These are phyloP conservation scores for Podaxis sp. DNA, from an alignment of 768 basidiomycete species.

Conservation along the genomic window DNA sequence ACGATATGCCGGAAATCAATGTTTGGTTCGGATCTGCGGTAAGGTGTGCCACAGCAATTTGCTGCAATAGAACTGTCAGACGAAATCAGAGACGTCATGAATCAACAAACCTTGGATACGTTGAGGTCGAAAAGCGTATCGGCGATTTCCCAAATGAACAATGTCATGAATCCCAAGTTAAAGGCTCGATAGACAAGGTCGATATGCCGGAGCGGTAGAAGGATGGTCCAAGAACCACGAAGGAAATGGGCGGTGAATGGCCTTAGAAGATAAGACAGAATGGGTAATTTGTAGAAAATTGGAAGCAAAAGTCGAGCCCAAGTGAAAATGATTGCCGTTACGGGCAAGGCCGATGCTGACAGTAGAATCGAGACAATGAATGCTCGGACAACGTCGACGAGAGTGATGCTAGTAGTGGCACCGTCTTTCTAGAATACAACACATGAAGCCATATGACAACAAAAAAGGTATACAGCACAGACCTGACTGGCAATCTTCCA, in stretches of 20 bases:
- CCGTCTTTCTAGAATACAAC: conserved; percentile 4
- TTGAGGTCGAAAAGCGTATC: conserved; percentile 60
- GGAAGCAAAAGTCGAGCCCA: conserved; percentile 50
- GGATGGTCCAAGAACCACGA: conserved; percentile 52
- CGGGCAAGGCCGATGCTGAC: conserved; percentile 34
- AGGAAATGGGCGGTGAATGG: conserved; percentile 69
- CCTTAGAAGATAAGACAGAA: conserved; percentile 48
- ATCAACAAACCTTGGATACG: conserved; percentile 51
- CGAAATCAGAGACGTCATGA: background rate
- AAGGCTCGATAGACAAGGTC: conserved; percentile 48
- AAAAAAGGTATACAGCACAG: conserved; percentile 5
- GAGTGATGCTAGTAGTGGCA: conserved; percentile 16
- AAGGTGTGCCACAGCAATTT: conserved; percentile 41
- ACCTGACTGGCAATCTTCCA: conserved; percentile 33
- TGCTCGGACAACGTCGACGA: conserved; percentile 24
- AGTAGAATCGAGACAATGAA: conserved; percentile 42
- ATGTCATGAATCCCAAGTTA: conserved; percentile 50
- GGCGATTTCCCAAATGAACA: conserved; percentile 63
- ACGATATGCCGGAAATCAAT: conserved; percentile 65
- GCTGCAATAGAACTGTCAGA: conserved; percentile 32
- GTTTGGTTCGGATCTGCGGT: conserved; percentile 55
- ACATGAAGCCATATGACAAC: background rate
- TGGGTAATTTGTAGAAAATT: conserved; percentile 52
- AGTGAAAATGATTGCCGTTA: conserved; percentile 47
- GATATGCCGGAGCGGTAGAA: conserved; percentile 47